Percentiles rank a stretch among this genome's conserved stretches.
Conservation (phyloP, 768 basidiomycete genomes). For the Lepiota venenata region DNA sequence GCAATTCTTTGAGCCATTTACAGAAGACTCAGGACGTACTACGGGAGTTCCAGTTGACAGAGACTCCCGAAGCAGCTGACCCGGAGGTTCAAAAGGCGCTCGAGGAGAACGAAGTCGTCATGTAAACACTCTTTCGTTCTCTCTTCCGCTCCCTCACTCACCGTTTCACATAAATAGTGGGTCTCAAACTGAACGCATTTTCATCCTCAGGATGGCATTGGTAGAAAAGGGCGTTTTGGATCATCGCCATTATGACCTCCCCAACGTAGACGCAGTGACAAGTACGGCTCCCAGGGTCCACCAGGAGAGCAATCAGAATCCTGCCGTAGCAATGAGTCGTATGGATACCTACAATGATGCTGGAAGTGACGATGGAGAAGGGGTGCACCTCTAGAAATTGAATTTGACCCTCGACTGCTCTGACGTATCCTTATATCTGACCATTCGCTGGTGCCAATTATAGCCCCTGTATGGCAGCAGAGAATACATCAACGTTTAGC, state of each 20-base stretch:
- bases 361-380: not conserved
- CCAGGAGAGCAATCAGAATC: not conserved
- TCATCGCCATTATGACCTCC: slow-evolving; percentile 45
- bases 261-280: not conserved
- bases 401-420: not conserved
- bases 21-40: slow-evolving; percentile 59
- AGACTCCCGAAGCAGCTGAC: slow-evolving; percentile 34
- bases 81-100: slow-evolving; percentile 56
- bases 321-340: not conserved
- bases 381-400: slow-evolving; percentile 2
- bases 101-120: slow-evolving; percentile 69
- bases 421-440: too few relatives aligned
- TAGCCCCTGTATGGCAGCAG: too few relatives aligned
- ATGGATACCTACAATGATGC: not conserved
- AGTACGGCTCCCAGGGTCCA: not conserved
- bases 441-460: too few relatives aligned
- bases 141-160: slow-evolving; percentile 1
- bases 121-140: slow-evolving; percentile 40
- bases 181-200: slow-evolving; percentile 75
- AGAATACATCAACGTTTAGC: too few relatives aligned
- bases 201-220: slow-evolving; percentile 64
- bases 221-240: slow-evolving; percentile 53
- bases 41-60: slow-evolving; percentile 36
- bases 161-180: slow-evolving; percentile 39
- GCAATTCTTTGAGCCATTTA: slow-evolving; percentile 66